Base-by-base conservation (phyloP, 1,284 basidiomycete species). In the Tilletia caries region DNA sequence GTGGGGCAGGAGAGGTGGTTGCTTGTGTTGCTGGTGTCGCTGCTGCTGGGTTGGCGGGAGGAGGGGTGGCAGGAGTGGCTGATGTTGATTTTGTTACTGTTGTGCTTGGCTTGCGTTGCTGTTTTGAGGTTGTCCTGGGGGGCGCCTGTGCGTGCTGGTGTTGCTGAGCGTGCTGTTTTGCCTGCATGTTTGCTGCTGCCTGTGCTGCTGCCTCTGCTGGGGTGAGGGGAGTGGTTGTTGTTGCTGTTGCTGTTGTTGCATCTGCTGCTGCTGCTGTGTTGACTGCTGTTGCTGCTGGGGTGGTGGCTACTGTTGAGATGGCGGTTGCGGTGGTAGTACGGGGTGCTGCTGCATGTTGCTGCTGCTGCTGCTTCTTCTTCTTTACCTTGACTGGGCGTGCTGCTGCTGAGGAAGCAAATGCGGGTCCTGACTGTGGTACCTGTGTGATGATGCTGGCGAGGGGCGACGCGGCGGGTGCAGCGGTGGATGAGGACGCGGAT, bases 391-490 rank as follows among this genome's bases (percentile, higher is more conserved):
- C 58, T 3, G 58, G 58, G 10, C 58, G 27, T 62, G 58, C 58
- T 62, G 58, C 58, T 33, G 58, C 27, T 12, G 58, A 29, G 3
- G 32, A 33, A 18, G 58, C 58, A 18, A 34, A 34, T 27, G 27
- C 23, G 58, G 12, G 12, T 10, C 13, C 32, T 20, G 58, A 62
- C 29, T 62, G 58, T 25, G 58, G 29, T 29, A 62, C 58, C 58
- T 62, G 58, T 8, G 58, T 62, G 58, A 62, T 62, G 58, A 62
- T 62, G 58, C 34, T 34, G 58, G 58, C 58, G 27, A 62, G 32
- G 32, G 58, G 58, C 33, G 58, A 62, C 18, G 58, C 54, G 18
- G 29, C 58, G 32, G 58, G 18, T 33, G 27, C 33, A 33, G 58
- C 32, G 8, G 25, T 13, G 0, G 58, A 32, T 33, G 58, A n/a